Evolutionary conservation across 2,329 filamentous ascomycete genomes (phyloP).

Genomic region (Ceratocystis huliohia): DNA sequence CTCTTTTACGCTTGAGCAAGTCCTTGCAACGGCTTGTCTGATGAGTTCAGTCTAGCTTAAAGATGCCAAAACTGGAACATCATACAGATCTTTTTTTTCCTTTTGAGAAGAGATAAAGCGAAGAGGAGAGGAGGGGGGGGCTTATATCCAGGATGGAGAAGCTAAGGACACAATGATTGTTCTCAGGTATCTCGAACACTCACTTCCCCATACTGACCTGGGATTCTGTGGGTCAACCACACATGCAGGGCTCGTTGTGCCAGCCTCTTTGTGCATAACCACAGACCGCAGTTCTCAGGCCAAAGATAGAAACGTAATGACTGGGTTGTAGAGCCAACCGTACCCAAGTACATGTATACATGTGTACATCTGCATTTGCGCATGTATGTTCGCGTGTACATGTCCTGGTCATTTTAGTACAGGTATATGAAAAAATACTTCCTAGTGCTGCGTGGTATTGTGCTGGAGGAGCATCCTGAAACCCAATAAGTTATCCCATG

Average conservation of each 20-base stretch:
- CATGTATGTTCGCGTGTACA: neutral
- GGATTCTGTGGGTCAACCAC: neutral
- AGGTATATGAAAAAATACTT: neutral
- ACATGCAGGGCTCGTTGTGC: neutral
- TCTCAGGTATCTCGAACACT: conserved; percentile 4
- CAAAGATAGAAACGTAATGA: conserved; percentile 5
- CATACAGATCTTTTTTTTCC: neutral
- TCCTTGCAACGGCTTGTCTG: neutral
- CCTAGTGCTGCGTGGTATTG: neutral
- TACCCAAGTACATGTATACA: neutral
- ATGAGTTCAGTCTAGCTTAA: neutral
- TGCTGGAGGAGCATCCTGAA: conserved; percentile 5
- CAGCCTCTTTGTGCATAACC: neutral
- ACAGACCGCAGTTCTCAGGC: conserved; percentile 1
- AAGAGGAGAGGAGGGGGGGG: neutral
- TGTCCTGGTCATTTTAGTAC: neutral
- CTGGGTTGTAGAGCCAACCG: neutral
- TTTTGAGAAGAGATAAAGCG: neutral
- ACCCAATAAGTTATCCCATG: conserved; percentile 1
- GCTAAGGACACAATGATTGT: neutral
- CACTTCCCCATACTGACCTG: neutral
- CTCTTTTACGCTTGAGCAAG: neutral
- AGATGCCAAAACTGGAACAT: neutral
- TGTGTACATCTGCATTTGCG: neutral
- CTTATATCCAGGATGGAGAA: neutral